Percentiles rank a stretch among this genome's conserved stretches.
Evolutionary conservation across 2,329 filamentous ascomycete species (phyloP).

Genomic region (Aspergillus transmontanensis): DNA sequence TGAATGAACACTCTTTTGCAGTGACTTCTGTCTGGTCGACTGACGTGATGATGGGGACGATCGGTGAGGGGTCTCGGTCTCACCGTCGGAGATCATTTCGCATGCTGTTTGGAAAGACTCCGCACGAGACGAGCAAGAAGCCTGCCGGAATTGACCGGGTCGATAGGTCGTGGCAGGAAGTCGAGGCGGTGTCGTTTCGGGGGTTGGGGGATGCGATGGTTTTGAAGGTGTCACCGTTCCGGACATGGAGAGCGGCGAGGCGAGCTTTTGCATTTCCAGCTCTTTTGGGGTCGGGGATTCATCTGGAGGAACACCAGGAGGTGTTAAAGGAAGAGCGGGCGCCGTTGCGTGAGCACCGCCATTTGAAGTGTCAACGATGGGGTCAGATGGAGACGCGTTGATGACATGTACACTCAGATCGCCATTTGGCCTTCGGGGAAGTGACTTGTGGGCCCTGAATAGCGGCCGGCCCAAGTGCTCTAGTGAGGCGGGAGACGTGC

Average conservation of each 20-base stretch:
- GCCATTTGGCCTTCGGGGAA: constrained; percentile 40
- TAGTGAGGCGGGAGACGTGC: constrained; percentile 29
- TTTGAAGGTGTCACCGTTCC: constrained; percentile 60
- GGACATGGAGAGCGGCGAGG: constrained; percentile 27
- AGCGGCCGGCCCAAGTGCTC: constrained; percentile 31
- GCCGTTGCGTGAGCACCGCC: constrained; percentile 24
- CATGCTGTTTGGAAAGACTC: constrained; percentile 73
- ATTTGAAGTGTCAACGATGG: constrained; percentile 27
- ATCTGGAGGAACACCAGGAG: constrained; percentile 34
- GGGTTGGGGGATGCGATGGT: constrained; percentile 70
- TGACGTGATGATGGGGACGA: constrained; percentile 24
- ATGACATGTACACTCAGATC: constrained; percentile 24
- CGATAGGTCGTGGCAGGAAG: constrained; percentile 30
- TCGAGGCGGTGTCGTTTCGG: constrained; percentile 73
- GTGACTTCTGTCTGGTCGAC: constrained; percentile 22
- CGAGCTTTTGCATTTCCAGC: constrained; percentile 26
- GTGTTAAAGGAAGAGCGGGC: constrained; percentile 41
- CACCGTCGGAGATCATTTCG: constrained; percentile 66
- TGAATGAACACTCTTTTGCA: constrained; percentile 27
- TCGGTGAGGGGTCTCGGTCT: constrained; percentile 43
- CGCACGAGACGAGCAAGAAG: constrained; percentile 60
- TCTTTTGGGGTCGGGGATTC: constrained; percentile 20
- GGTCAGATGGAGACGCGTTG: constrained; percentile 27
- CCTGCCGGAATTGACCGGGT: constrained; percentile 56
- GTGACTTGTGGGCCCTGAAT: constrained; percentile 45